These are phyloP conservation scores for Aurifilum marmelostoma DNA, from an alignment of 2,329 filamentous ascomycete species.

Conservation along the genomic window DNA sequence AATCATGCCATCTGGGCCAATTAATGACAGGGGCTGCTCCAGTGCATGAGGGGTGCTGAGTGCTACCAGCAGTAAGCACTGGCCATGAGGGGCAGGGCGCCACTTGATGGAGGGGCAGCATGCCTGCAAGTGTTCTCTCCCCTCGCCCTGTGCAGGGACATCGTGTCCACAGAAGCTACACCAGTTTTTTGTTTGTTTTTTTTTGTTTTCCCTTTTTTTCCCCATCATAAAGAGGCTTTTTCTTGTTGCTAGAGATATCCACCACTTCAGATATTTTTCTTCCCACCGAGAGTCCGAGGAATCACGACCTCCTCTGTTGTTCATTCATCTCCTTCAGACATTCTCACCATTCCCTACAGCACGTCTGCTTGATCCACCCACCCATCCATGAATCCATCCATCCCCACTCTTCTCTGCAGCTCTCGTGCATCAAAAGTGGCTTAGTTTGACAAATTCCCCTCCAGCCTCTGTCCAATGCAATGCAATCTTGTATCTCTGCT, in stretches of 20 bases:
- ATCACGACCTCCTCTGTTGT: neutral
- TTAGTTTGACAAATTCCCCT: neutral
- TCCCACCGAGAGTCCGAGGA: too few species aligned
- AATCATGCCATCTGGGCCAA: conserved; percentile 16
- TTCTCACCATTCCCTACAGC: neutral
- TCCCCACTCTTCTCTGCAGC: neutral
- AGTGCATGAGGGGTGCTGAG: neutral
- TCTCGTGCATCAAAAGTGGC: neutral
- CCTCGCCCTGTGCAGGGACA: neutral
- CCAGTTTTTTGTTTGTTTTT: conserved; percentile 1
- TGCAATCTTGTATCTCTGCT: neutral
- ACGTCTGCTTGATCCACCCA: neutral
- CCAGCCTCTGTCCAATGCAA: neutral
- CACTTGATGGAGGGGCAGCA: neutral
- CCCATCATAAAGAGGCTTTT: neutral
- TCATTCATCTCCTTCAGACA: neutral
- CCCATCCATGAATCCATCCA: neutral
- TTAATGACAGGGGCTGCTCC: conserved; percentile 6
- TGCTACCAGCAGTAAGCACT: conserved; percentile 4
- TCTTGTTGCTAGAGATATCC: neutral
- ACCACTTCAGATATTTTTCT: neutral
- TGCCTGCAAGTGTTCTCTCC: neutral
- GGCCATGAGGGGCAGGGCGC: conserved; percentile 15
- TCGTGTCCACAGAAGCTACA: neutral
- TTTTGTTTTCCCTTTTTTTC: neutral